These are phyloP conservation scores for Paramecium sexaurelia DNA, from an alignment of 73 alveolate genomes.

Conservation along the genomic window DNA sequence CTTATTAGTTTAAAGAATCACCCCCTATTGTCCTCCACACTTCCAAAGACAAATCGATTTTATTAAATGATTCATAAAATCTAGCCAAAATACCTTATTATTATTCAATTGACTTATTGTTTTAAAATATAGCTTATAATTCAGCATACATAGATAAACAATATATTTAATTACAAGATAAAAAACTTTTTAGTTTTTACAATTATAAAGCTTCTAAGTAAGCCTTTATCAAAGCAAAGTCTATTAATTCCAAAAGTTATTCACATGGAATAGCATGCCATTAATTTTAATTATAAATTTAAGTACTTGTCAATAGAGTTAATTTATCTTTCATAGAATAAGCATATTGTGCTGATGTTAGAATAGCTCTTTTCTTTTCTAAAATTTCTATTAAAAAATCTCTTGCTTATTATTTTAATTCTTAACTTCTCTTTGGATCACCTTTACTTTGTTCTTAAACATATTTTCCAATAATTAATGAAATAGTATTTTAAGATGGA, in stretches of 20 bases:
- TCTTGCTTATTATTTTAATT: not conserved
- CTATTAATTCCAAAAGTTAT: slow-evolving; percentile 34
- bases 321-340: slow-evolving; percentile 47
- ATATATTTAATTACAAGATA: slow-evolving; percentile 25
- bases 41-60: slow-evolving; percentile 25
- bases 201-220: slow-evolving; percentile 11
- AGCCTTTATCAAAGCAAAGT: slow-evolving; percentile 47
- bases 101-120: not conserved
- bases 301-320: not conserved
- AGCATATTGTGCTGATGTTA: slow-evolving; percentile 38
- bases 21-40: slow-evolving; percentile 51
- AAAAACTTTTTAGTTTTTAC: not conserved
- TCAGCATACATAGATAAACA: slow-evolving; percentile 7
- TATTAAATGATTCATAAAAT: slow-evolving; percentile 52
- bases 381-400: slow-evolving; percentile 34
- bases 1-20: slow-evolving; percentile 20
- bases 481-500: slow-evolving; percentile 33
- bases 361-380: slow-evolving; percentile 14
- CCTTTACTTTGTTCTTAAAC: slow-evolving; percentile 1
- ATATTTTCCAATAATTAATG: not conserved
- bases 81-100: slow-evolving; percentile 39
- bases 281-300: slow-evolving; percentile 9
- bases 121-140: slow-evolving; percentile 21
- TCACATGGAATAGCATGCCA: slow-evolving; percentile 55
- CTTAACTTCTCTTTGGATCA: not conserved